phyloP scores from a whole-genome alignment of 768 basidiomycete genomes.

The Amanita pseudoporphyria region DNA sequence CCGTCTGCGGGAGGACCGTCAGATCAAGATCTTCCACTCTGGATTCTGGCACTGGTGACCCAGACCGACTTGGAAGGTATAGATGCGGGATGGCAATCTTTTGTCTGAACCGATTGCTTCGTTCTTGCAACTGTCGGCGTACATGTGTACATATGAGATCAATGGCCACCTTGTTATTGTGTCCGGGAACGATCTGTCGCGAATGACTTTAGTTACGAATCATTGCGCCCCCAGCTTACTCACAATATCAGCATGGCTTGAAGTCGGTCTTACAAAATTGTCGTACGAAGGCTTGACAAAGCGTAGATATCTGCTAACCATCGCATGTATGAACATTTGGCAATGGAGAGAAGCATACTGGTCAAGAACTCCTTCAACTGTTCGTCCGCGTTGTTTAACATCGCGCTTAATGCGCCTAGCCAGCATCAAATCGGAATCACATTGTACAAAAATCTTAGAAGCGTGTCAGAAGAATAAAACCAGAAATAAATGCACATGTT shows the following conservation, averaged over 20 bases:
- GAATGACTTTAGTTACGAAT: not conserved
- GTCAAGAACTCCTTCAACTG: conserved; percentile 79
- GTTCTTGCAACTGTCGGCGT: conserved; percentile 71
- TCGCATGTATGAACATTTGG: not conserved
- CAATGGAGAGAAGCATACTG: conserved; percentile 41
- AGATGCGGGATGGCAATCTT: conserved; percentile 54
- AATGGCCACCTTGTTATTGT: conserved; percentile 82
- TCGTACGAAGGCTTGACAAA: conserved; percentile 95
- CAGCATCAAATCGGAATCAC: conserved; percentile 95
- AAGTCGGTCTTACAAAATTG: conserved; percentile 84
- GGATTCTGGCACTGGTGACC: conserved; percentile 27
- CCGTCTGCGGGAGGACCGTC: conserved; percentile 64
- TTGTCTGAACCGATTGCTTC: conserved; percentile 62
- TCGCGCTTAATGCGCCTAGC: conserved; percentile 87
- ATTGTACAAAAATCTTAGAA: conserved; percentile 75
- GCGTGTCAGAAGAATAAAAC: not conserved
- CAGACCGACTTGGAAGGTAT: conserved; percentile 25
- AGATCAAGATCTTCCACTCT: conserved; percentile 41
- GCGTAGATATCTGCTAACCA: conserved; percentile 62
- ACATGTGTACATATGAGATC: conserved; percentile 92
- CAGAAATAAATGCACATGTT: not conserved
- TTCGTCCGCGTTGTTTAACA: conserved; percentile 77
- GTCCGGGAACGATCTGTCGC: conserved; percentile 86
- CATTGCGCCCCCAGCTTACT: conserved; percentile 11
- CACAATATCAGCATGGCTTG: conserved; percentile 86